These are phyloP conservation scores for Escallonia herrerae DNA, from an alignment of 129 eudicot species.

Conservation along the genomic window DNA sequence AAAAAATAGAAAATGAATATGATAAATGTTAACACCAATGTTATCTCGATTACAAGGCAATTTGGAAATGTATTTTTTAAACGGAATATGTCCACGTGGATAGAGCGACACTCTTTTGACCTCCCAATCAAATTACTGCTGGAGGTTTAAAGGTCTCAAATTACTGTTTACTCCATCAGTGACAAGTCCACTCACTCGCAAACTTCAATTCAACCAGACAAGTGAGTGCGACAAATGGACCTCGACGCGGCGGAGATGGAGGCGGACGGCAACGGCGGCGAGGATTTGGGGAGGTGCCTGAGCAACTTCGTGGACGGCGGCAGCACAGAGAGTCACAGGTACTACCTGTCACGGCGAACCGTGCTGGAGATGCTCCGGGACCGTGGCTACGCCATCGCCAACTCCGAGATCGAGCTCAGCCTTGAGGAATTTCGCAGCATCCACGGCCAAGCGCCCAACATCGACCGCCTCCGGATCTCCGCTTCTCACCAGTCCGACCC, in stretches of 20 bases:
- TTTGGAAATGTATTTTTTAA: too few relatives aligned
- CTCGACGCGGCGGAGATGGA: conserved; percentile 27
- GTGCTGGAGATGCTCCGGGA: conserved; percentile 77
- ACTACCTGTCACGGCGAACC: conserved; percentile 77
- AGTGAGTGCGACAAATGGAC: too few relatives aligned
- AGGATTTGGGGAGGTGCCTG: conserved; percentile 29
- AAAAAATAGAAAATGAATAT: too few relatives aligned
- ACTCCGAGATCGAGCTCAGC: conserved; percentile 49
- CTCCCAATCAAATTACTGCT: too few relatives aligned
- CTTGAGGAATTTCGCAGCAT: conserved; percentile 54
- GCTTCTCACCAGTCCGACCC: conserved; percentile 54
- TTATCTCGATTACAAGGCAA: too few relatives aligned
- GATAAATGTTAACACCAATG: too few relatives aligned
- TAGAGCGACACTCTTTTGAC: too few relatives aligned
- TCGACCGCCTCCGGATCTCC: conserved; percentile 54
- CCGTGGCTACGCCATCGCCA: conserved; percentile 63
- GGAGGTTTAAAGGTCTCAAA: too few relatives aligned
- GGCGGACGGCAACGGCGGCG: conserved; percentile 24
- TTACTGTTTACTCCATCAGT: too few relatives aligned
- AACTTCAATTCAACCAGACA: too few relatives aligned
- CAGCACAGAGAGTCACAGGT: conserved; percentile 59
- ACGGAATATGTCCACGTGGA: too few relatives aligned
- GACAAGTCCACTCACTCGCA: too few relatives aligned
- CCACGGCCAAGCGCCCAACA: conserved; percentile 56
- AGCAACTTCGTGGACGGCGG: conserved; percentile 58